Base-by-base conservation (phyloP, 139 green algal genomes). In the Zygnema cylindricum region DNA sequence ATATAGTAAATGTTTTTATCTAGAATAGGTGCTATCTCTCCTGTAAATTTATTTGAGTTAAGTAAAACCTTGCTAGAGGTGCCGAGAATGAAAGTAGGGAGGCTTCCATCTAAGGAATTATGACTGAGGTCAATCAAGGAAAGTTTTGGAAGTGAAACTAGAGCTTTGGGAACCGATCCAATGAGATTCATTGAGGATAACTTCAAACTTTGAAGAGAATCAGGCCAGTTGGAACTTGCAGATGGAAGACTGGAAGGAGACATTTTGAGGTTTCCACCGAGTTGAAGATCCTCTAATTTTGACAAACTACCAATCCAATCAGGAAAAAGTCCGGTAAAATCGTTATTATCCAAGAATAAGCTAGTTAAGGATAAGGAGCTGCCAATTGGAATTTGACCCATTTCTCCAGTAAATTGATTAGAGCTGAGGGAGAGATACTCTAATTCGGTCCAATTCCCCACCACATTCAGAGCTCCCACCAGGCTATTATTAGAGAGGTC, bases 21-120 rank as follows among this genome's bases (percentile, higher is more conserved):
- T 25, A 63, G 1, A 0, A 1, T 36, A 1, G 63, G 22, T n/a
- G 82, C 57, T 22, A 88, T 1, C 30, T 21, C 0, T 0, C 82
- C 82, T 1, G 0, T 35, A n/a, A 88, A 42, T 35, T 55, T 55
- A 32, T 82, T 88, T 32, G 2, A 69, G 1, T 43, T 1, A 0
- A 87, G 54, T 1, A 7, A 55, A 21, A 87, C 49, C 7, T 25
- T 16, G 16, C 7, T 63, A 7, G 7, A 7, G 7, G 49, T 25
- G 7, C 7, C 16, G 49, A 7, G 7, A 30, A 1, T 1, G 41
- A 76, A 23, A 0, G 71, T 16, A 2, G 84, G 84, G 36, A 89
- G 82, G 69, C 33, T 35, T 0, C 84, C 69, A 54, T 36, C 35
- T 36, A 89, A 55, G 21, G 41, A 40, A 69, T 89, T 89, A 43